Percentiles rank a stretch among this genome's conserved stretches.
Evolutionary conservation across 2,329 filamentous ascomycete genomes (phyloP).

Genomic region (Arthrinium puccinioides): DNA sequence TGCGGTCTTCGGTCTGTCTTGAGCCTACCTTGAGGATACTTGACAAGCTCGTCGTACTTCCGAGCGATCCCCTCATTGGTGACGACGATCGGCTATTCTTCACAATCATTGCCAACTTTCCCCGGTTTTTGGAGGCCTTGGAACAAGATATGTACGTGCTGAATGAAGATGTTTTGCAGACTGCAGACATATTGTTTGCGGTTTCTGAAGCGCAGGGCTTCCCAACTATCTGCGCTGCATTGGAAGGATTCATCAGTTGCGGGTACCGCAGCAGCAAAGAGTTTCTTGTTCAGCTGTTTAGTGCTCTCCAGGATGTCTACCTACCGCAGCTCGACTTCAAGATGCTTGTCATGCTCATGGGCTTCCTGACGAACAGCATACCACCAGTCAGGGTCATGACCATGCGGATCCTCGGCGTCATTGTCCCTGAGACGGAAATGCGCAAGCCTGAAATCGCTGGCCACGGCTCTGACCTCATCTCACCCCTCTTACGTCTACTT

Average conservation of each 20-base stretch:
- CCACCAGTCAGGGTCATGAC: constrained; percentile 89
- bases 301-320: constrained; percentile 68
- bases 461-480: constrained; percentile 91
- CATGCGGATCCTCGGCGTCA: constrained; percentile 78
- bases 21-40: constrained; percentile 71
- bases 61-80: constrained; percentile 74
- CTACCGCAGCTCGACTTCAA: constrained; percentile 78
- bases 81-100: constrained; percentile 78
- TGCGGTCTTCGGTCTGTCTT: constrained; percentile 79
- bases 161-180: constrained; percentile 48
- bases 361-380: constrained; percentile 79
- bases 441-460: constrained; percentile 80
- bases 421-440: constrained; percentile 91
- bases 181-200: constrained; percentile 61
- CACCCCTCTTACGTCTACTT: constrained; percentile 78
- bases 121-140: constrained; percentile 73
- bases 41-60: constrained; percentile 70
- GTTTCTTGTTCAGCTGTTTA: constrained; percentile 67
- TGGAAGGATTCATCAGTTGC: constrained; percentile 63
- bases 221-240: constrained; percentile 56
- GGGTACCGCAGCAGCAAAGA: constrained; percentile 64
- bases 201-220: constrained; percentile 69
- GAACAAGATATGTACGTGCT: constrained; percentile 52
- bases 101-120: constrained; percentile 84
- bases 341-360: constrained; percentile 83